Evolutionary conservation across 2,329 filamentous ascomycete species (phyloP), one percentile per base, ranked within the genome.

Genomic region (Metarhizium brunneum): DNA sequence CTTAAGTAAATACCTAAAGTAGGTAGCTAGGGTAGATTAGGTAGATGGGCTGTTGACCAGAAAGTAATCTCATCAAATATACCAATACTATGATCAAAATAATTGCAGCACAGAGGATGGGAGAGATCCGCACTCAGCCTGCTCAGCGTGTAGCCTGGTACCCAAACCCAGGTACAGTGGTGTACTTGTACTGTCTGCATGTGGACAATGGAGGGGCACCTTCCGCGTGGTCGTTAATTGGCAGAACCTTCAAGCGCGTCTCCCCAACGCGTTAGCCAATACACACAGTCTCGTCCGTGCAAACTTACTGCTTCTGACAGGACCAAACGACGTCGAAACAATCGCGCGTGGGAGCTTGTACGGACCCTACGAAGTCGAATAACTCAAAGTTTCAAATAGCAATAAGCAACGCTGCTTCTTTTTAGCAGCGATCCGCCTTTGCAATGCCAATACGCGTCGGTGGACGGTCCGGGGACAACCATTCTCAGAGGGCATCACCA

Each of bases 391-490:
- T 11, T 16, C 5, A 11, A 40, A 16, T 2, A 40, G 0, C 14
- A 5, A 40, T 2, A 40, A 13, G 8, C 38, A 16, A 14, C 42
- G 8, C 42, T 45, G 20, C 42, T 45, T 18, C 16, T 30, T 48
- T 32, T 29, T 30, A 7, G 20, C 45, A 20, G 45, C 45, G 4
- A 29, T 30, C 45, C 25, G 30, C 45, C 5, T 43, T 20, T 32
- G 32, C 47, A 6, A 69, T 70, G 68, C 65, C 68, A 38, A 63
- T 60, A 11, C 66, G 61, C 47, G 54, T 56, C 2, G 59, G 55
- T 32, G 59, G 60, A 55, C 57, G 56, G 47, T 53, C 61, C 20
- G 54, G 60, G 16, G 58, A 60, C 47, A 36, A 13, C 18, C 49
- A 32, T 20, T 57, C 53, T 47, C 62, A 63, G 55, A 62, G 60